Evolutionary conservation across 208 protist species (phyloP), one percentile per base, ranked within the genome.

Genomic region (Crithidia acanthocephali): DNA sequence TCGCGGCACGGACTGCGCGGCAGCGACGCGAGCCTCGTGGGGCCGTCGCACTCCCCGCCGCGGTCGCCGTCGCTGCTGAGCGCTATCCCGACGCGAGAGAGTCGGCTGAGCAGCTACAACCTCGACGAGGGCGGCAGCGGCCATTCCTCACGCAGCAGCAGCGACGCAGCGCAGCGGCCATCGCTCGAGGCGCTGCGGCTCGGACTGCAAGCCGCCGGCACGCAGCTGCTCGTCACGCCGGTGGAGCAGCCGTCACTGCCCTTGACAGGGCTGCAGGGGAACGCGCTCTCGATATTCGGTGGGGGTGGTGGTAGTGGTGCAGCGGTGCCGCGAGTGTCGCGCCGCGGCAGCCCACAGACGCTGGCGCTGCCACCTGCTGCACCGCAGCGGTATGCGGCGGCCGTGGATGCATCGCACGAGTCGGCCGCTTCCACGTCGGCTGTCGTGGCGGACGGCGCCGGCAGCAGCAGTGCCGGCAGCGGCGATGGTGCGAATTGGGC

Each of bases 121-220:
- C 8, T 20, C 0, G 62, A 68, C 3, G 62, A 58, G 62, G 47
- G 50, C n/a, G n/a, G n/a, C 48, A 58, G 62, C 62, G 50, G 62
- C 4, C 30, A 47, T 6, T 58, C 47, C 1, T 56, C 35, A 23
- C 25, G 28, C 33, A 58, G 47, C 62, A 68, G 62, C 62, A 58
- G 50, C 50, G 62, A 56, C 30, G 62, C 11, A 28, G 33, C 62
- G 25, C 62, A 0, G 23, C 62, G 45, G 10, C 30, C 60, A 6
- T 55, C 60, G 10, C 10, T 44, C 13, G 60, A 66, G 16, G 30
- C 11, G 16, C 5, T 66, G 18, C 42, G 60, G 15, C 27, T 64
- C 9, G 59, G 52, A 5, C 8, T 16, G 22, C 30, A 25, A n/a
- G n/a, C n/a, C 37, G 13, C 23, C 23, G 37, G 33, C 23, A 11